phyloP scores from a whole-genome alignment of 805 yeast genomes.

The Candida succiphila region DNA sequence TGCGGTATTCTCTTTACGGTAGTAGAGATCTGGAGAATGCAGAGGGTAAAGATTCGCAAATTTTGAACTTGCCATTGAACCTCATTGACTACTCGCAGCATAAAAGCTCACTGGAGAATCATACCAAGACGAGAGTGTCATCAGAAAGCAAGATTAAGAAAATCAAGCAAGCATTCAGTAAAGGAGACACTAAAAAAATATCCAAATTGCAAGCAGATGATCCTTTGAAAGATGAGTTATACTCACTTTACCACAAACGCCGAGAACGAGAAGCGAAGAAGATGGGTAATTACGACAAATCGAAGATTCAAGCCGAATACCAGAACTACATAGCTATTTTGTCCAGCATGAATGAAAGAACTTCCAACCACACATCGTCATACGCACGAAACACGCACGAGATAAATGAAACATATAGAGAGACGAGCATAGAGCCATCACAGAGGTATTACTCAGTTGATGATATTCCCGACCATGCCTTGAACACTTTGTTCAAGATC shows the following conservation, averaged over 20 bases:
- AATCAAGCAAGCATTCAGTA: too few relatives aligned
- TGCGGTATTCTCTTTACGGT: not conserved
- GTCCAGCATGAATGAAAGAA: conserved; percentile 19
- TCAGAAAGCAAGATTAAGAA: too few relatives aligned
- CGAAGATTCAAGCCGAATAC: conserved; percentile 42
- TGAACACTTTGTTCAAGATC: conserved; percentile 10
- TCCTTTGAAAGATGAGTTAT: conserved; percentile 37
- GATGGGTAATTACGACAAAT: conserved; percentile 45
- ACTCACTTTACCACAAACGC: conserved; percentile 36
- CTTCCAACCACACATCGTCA: too few relatives aligned
- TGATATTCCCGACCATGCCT: not conserved
- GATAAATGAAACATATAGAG: not conserved
- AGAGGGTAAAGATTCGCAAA: not conserved
- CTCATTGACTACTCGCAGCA: conserved; percentile 4
- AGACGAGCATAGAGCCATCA: not conserved
- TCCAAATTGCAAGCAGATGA: conserved; percentile 23
- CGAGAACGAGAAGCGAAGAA: conserved; percentile 58
- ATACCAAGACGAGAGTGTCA: too few relatives aligned
- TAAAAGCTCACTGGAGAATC: too few relatives aligned
- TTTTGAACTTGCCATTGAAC: conserved; percentile 10
- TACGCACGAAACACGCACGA: too few relatives aligned
- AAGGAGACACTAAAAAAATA: too few relatives aligned
- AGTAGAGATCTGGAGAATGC: not conserved
- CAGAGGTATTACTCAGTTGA: not conserved
- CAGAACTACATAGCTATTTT: conserved; percentile 42